phyloP scores from a whole-genome alignment of 805 yeast genomes.

The Allodekkera sacchari region DNA sequence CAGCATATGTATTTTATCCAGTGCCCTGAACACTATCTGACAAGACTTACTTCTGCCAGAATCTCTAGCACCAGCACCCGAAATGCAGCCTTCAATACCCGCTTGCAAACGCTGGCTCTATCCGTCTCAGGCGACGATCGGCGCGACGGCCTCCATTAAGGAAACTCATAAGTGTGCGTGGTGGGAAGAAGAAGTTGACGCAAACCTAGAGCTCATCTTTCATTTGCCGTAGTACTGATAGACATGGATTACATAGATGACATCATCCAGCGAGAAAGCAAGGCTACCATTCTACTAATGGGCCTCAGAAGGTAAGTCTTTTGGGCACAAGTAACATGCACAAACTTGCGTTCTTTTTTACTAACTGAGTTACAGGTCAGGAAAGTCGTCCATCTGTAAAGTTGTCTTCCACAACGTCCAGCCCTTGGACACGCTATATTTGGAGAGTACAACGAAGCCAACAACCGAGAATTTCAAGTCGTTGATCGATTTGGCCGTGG shows the following conservation, averaged over 20 bases:
- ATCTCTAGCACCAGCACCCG: no score
- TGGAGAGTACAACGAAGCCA: conserved; percentile 86
- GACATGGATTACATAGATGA: conserved; percentile 5
- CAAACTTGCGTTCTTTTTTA: neutral
- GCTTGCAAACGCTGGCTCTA: no score
- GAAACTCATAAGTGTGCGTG: no score
- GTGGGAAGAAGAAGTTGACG: no score
- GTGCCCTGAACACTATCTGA: no score
- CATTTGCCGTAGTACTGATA: no score
- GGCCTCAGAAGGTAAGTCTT: conserved; percentile 66
- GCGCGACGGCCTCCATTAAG: no score
- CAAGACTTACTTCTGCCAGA: no score
- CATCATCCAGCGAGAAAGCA: conserved; percentile 38
- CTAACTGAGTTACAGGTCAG: conserved; percentile 41
- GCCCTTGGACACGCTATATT: conserved; percentile 83
- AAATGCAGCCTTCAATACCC: no score
- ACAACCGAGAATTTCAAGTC: conserved; percentile 79
- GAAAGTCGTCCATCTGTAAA: conserved; percentile 91
- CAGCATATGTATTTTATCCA: no score
- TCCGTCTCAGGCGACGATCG: no score
- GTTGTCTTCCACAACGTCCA: conserved; percentile 96
- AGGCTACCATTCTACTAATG: conserved; percentile 81
- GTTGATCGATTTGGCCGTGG: conserved; percentile 75
- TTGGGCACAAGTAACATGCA: neutral
- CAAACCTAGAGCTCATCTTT: conserved; percentile 7